Base-by-base conservation (phyloP, 129 eudicot species). In the Centella asiatica region DNA sequence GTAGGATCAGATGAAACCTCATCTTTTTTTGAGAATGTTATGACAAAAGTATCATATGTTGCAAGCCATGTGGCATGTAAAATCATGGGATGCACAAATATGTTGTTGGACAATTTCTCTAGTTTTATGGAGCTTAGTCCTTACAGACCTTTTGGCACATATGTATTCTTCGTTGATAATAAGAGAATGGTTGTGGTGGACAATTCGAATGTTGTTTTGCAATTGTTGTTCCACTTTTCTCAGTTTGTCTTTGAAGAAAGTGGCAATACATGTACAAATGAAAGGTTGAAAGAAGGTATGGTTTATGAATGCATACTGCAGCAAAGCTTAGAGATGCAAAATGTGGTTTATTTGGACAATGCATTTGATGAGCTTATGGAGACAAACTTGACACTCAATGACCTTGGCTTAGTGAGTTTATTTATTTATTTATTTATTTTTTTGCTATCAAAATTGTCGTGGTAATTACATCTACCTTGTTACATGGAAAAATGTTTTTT, bases 381-480 rank as follows among this genome's bases (percentile, higher is more conserved):
- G 33, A 20, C 75, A n/a, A 65, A 75, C 47, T 27, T 80, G 0
- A 80, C 84, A 28, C 65, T 90, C 23, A 74, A 71, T 32, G 95
- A 87, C 69, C 80, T 90, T 12, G 98, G 94, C 54, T 62, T 90
- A 87, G 95, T 90, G 65, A 77, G 88, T 71, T 54, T 54, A n/a
- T n/a, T n/a, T n/a, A n/a, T n/a, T n/a, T n/a, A n/a, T n/a, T n/a
- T n/a, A n/a, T n/a, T n/a, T n/a, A n/a, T n/a, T n/a, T n/a, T n/a
- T n/a, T n/a, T n/a, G n/a, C n/a, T n/a, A n/a, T n/a, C n/a, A n/a
- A n/a, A n/a, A n/a, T n/a, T n/a, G n/a, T n/a, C n/a, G n/a, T n/a
- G n/a, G n/a, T n/a, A n/a, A n/a, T n/a, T n/a, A n/a, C n/a, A n/a
- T n/a, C n/a, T n/a, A n/a, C n/a, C n/a, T n/a, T n/a, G n/a, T n/a